phyloP scores from a whole-genome alignment of 768 basidiomycete genomes.

The Phlegmacium glaucopus region DNA sequence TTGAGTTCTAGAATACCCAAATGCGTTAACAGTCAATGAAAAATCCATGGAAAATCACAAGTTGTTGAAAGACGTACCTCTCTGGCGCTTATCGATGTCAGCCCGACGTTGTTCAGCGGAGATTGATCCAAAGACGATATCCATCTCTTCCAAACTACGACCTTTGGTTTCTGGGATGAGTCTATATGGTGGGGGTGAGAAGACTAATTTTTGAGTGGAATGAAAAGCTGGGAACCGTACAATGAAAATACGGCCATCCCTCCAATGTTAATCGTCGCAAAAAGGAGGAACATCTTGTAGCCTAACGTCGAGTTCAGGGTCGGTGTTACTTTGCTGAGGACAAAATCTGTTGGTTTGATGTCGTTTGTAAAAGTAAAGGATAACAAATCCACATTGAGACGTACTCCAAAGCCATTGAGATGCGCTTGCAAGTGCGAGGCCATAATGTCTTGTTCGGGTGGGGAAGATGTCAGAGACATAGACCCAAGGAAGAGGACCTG shows the following conservation, averaged over 20 bases:
- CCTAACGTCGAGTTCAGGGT: constrained; percentile 56
- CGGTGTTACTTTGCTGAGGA: constrained; percentile 70
- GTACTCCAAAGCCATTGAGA: constrained; percentile 83
- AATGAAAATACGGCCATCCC: constrained; percentile 68
- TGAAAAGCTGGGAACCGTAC: constrained; percentile 32
- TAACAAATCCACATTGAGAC: constrained; percentile 17
- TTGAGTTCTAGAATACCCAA: constrained; percentile 1
- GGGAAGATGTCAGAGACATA: constrained; percentile 86
- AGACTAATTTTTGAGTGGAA: neutral
- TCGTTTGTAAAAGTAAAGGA: neutral
- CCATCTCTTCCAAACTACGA: constrained; percentile 51
- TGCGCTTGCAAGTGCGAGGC: constrained; percentile 68
- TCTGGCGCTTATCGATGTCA: constrained; percentile 47
- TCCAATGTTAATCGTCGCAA: constrained; percentile 68
- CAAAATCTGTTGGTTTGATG: constrained; percentile 49
- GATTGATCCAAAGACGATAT: constrained; percentile 55
- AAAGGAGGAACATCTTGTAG: constrained; percentile 77
- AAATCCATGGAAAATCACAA: neutral
- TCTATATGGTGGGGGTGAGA: constrained; percentile 21
- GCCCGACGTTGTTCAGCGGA: constrained; percentile 48
- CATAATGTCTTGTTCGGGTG: constrained; percentile 79
- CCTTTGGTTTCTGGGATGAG: constrained; percentile 64
- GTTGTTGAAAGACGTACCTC: constrained; percentile 17
- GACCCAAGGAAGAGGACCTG: constrained; percentile 48
- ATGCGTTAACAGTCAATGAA: neutral